Conservation (phyloP, 2,329 filamentous ascomycete genomes). For the Scedosporium aurantiacum region DNA sequence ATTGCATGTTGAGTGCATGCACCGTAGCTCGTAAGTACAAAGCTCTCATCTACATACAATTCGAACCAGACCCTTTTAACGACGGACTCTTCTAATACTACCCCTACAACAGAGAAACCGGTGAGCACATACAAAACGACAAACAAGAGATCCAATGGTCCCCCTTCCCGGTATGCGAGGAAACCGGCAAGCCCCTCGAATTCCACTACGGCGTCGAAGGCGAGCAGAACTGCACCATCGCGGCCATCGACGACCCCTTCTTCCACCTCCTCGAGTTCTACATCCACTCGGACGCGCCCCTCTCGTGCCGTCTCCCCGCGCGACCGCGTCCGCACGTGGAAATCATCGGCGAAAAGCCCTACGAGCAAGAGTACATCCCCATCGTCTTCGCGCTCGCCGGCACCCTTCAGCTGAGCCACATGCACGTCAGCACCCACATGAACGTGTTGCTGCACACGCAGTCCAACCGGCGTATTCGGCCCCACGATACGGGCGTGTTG, state of each 20-base stretch:
- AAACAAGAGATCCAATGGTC: constrained; percentile 82
- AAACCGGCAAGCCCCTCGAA: constrained; percentile 71
- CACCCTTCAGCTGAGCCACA: constrained; percentile 75
- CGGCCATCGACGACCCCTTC: constrained; percentile 65
- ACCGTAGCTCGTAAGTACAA: constrained; percentile 54
- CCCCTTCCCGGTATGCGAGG: constrained; percentile 82
- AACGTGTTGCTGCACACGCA: constrained; percentile 75
- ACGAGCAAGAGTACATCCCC: constrained; percentile 58
- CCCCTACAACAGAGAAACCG: constrained; percentile 56
- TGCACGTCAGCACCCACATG: constrained; percentile 82
- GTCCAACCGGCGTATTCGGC: constrained; percentile 50
- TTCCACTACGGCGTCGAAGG: constrained; percentile 74
- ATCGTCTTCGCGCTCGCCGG: constrained; percentile 83
- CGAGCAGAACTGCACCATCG: constrained; percentile 76
- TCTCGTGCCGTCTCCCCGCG: constrained; percentile 80
- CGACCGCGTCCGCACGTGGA: constrained; percentile 52
- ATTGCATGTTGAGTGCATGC: constrained; percentile 63
- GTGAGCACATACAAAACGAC: constrained; percentile 76
- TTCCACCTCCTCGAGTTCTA: constrained; percentile 94
- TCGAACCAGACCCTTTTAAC: background rate
- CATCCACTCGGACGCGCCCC: constrained; percentile 88
- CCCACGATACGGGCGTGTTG: constrained; percentile 63
- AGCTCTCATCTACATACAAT: background rate
- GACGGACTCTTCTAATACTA: background rate
- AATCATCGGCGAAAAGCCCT: constrained; percentile 38